A percentile compares a stretch with the other conserved stretches of the same genome.
Evolutionary conservation across 1,139 yeast genomes (phyloP).

Genomic region (Eremothecium cymbalariae): DNA sequence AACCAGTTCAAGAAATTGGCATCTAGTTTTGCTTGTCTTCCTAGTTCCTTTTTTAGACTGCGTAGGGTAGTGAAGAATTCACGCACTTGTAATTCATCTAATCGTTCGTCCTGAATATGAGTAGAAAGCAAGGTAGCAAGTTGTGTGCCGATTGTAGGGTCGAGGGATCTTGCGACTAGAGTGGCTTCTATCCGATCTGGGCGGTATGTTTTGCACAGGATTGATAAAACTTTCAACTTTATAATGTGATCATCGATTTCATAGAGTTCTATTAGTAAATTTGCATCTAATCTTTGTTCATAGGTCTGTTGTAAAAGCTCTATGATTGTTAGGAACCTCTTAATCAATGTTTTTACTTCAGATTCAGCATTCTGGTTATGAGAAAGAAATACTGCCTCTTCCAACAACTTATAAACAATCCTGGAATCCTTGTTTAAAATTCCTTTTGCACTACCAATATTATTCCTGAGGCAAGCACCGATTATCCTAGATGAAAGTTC

Average conservation of each 20-base stretch:
- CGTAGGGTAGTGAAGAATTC: slow-evolving; percentile 39
- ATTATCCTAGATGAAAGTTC: slow-evolving; percentile 47
- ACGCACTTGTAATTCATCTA: slow-evolving; percentile 38
- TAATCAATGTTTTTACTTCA: slow-evolving; percentile 13
- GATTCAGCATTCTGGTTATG: slow-evolving; percentile 1
- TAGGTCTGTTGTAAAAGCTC: slow-evolving; percentile 17
- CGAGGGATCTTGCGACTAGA: slow-evolving; percentile 11
- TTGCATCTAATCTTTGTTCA: slow-evolving; percentile 13
- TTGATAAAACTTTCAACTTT: slow-evolving; percentile 27
- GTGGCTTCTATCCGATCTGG: neutral
- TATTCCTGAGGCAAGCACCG: slow-evolving; percentile 59
- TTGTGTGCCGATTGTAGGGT: slow-evolving; percentile 13
- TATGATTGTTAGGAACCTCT: slow-evolving; percentile 26
- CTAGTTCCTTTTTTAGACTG: slow-evolving; percentile 28
- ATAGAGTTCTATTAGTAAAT: slow-evolving; percentile 17
- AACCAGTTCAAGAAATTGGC: slow-evolving; percentile 53
- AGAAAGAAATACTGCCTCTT: slow-evolving; percentile 7
- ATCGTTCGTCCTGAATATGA: slow-evolving; percentile 23
- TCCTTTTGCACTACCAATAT: slow-evolving; percentile 49
- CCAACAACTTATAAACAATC: slow-evolving; percentile 15
- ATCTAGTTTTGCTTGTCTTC: slow-evolving; percentile 25
- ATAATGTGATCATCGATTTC: slow-evolving; percentile 23
- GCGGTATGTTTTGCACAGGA: slow-evolving; percentile 17
- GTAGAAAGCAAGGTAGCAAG: slow-evolving; percentile 26
- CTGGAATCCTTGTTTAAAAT: slow-evolving; percentile 16